Conservation (phyloP, 176 grass and related monocot genomes). For the Oryza longistaminata region DNA sequence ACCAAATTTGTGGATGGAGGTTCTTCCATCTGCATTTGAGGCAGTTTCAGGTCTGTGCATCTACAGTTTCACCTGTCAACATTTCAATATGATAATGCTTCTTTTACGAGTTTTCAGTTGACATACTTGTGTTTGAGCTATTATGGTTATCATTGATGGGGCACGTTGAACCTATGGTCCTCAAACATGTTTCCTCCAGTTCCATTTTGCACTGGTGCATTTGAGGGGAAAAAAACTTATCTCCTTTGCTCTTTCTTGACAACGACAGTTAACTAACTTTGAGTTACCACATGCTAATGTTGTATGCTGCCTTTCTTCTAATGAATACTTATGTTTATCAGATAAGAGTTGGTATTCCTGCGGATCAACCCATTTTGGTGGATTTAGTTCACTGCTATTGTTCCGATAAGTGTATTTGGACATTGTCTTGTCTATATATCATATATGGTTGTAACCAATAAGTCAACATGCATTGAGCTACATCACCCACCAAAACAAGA, state of each 20-base stretch:
- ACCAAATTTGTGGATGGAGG: slow-evolving; percentile 52
- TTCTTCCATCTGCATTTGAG: slow-evolving; percentile 69
- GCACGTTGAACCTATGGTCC: neutral
- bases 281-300: neutral
- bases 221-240: neutral
- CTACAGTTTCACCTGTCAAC: neutral
- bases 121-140: neutral
- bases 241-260: neutral
- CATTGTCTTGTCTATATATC: neutral
- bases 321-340: neutral
- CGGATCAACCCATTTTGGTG: slow-evolving; percentile 13
- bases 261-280: slow-evolving; percentile 8
- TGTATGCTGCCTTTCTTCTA: neutral
- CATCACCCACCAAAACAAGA: too few relatives aligned
- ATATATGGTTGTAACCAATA: too few relatives aligned
- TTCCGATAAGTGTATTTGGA: slow-evolving; percentile 14
- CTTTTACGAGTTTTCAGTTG: neutral
- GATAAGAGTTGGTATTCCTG: neutral
- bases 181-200: slow-evolving; percentile 2
- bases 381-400: neutral
- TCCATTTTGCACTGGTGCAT: slow-evolving; percentile 2
- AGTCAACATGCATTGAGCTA: too few relatives aligned
- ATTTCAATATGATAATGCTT: neutral
- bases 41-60: slow-evolving; percentile 65
- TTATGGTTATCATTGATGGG: slow-evolving; percentile 3